Conservation (phyloP, 768 basidiomycete species). For the Trametes cingulata region DNA sequence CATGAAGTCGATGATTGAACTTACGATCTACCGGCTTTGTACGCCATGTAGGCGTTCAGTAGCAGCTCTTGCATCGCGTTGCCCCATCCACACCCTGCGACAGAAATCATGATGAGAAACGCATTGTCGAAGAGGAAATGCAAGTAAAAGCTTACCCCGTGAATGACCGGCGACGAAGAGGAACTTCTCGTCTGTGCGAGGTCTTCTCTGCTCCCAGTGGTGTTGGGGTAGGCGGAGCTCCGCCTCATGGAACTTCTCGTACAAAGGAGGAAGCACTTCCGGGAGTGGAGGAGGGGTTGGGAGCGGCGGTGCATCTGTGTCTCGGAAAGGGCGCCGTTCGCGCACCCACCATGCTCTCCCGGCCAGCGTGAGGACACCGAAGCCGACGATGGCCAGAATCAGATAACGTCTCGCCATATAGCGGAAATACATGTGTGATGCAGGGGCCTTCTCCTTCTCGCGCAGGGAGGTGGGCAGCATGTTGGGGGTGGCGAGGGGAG, state of each 20-base stretch:
- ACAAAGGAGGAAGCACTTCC: slow-evolving; percentile 3
- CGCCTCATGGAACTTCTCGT: neutral
- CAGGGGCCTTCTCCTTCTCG: neutral
- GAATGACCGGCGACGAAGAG: slow-evolving; percentile 11
- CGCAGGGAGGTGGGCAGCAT: slow-evolving; percentile 6
- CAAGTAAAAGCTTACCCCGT: neutral
- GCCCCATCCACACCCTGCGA: slow-evolving; percentile 41
- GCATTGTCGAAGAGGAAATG: neutral
- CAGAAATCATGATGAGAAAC: neutral
- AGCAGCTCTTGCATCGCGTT: slow-evolving; percentile 43
- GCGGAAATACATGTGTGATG: neutral
- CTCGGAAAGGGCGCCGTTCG: neutral
- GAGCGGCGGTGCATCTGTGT: neutral
- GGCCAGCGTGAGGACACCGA: neutral
- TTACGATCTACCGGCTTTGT: slow-evolving; percentile 39
- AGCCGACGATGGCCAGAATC: neutral
- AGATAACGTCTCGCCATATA: slow-evolving; percentile 5
- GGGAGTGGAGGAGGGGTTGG: neutral
- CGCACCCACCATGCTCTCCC: neutral
- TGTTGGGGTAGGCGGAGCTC: slow-evolving; percentile 5
- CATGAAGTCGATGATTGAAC: slow-evolving; percentile 9
- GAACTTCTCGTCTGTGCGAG: slow-evolving; percentile 3
- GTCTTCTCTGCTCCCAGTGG: neutral
- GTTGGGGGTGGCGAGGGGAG: neutral
- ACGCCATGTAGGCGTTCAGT: slow-evolving; percentile 36